Evolutionary conservation across 768 basidiomycete species (phyloP), one percentile per base, ranked within the genome.

Genomic region (Lactarius evosmus): DNA sequence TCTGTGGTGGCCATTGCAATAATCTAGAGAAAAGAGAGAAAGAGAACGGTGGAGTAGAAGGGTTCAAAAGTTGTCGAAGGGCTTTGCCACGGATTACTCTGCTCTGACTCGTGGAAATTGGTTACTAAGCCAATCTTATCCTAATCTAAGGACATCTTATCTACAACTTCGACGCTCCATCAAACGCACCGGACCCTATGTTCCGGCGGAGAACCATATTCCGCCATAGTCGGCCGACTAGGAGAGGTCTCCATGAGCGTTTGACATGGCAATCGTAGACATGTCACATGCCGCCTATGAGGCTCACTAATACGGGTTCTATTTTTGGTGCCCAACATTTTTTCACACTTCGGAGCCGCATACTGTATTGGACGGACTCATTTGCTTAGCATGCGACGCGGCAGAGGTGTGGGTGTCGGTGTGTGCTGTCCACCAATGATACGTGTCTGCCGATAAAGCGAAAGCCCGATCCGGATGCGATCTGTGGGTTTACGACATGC

Each of bases 1-100:
- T 27, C 68, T 33, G 17, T 58, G 67, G 52, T 76, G 69, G 85
- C 32, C 82, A 85, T 88, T 67, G 67, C 58, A 50, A 44, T 55
- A 58, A 61, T 71, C 70, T 73, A 70, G 65, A 70, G 72, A 66
- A 62, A 58, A 70, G 61, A 72, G 69, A 70, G 73, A 75, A 74
- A 74, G 74, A 71, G 68, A 68, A 74, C 76, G 72, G 70, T 69
- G 62, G n/a, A 38, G 53, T 56, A 32, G 53, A 44, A 52, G 55
- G 6, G 7, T 9, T 32, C n/a, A 51, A 56, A 49, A 34, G n/a
- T 49, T 46, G 46, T 34, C 46, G 33, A 50, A 53, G 27, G 53
- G 16, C 29, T 32, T 57, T 53, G 61, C 29, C 53, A 34, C 58
- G 34, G 54, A 51, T 33, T n/a, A 25, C 32, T 56, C 49, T 64